phyloP scores from a whole-genome alignment of 2,329 filamentous ascomycete genomes.

The Exophiala calicioides region DNA sequence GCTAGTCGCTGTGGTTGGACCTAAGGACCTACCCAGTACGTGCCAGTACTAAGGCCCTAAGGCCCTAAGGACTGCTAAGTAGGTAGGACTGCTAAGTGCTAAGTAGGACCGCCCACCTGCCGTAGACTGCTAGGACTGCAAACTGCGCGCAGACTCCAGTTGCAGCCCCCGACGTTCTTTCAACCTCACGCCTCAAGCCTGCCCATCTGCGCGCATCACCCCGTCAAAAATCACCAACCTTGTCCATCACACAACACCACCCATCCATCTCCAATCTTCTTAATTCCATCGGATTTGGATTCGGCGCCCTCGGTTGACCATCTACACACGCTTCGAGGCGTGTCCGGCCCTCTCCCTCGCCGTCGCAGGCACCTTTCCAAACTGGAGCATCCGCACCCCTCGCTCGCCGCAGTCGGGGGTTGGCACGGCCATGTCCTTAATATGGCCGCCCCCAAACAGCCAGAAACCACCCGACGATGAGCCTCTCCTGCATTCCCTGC shows the following conservation, averaged over 20 bases:
- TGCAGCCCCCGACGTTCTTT: slow-evolving; percentile 21
- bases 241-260: slow-evolving; percentile 25
- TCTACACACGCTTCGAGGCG: slow-evolving; percentile 16
- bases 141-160: too few species aligned
- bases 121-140: too few species aligned
- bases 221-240: slow-evolving; percentile 17
- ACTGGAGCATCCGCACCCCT: slow-evolving; percentile 48
- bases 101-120: too few species aligned
- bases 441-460: slow-evolving; percentile 64
- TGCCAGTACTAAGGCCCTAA: too few species aligned
- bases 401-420: slow-evolving; percentile 47
- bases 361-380: slow-evolving; percentile 35
- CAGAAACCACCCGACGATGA: slow-evolving; percentile 64
- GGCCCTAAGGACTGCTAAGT: too few species aligned
- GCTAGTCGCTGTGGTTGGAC: too few species aligned
- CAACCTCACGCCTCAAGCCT: slow-evolving; percentile 29
- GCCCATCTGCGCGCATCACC: slow-evolving; percentile 21
- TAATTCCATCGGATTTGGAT: slow-evolving; percentile 17
- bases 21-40: too few species aligned
- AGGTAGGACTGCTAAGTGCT: too few species aligned
- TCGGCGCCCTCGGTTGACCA: slow-evolving; percentile 17
- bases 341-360: slow-evolving; percentile 13
- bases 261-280: slow-evolving; percentile 20
- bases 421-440: slow-evolving; percentile 61
- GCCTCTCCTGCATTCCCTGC: slow-evolving; percentile 47